Evolutionary conservation across 768 basidiomycete genomes (phyloP).

Genomic region (Boletellus emodensis): DNA sequence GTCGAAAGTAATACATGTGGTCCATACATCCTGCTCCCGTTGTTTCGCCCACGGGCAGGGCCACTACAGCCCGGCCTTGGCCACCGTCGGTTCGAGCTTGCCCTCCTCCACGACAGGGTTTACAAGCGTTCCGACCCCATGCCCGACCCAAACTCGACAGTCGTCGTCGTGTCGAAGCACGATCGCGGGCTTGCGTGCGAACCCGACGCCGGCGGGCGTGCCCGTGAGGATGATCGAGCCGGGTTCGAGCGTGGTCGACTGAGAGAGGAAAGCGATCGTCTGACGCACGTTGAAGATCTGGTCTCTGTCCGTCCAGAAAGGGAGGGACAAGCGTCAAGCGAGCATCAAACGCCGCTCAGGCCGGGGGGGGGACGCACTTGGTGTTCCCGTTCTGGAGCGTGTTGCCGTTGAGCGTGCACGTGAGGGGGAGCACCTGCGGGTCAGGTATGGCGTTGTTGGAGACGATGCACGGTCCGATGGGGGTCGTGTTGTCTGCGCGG

Average conservation of each 20-base stretch:
- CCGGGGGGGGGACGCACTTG: conserved; percentile 38
- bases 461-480: conserved; percentile 80
- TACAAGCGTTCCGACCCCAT: conserved; percentile 74
- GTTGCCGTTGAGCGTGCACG: conserved; percentile 61
- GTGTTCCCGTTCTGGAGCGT: conserved; percentile 74
- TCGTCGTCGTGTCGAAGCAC: conserved; percentile 74
- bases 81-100: conserved; percentile 10
- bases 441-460: conserved; percentile 59
- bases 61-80: conserved; percentile 46
- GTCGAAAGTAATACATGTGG: background rate
- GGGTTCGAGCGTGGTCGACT: conserved; percentile 77
- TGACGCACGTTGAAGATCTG: conserved; percentile 79
- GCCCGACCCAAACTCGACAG: conserved; percentile 62
- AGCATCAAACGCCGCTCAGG: background rate
- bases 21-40: too few relatives aligned
- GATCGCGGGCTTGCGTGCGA: conserved; percentile 63
- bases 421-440: conserved; percentile 61
- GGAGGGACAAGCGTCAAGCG: too few relatives aligned
- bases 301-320: conserved; percentile 42
- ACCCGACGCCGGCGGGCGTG: conserved; percentile 80
- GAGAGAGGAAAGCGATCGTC: conserved; percentile 77
- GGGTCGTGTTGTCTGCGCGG: conserved; percentile 40
- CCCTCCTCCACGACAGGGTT: conserved; percentile 76
- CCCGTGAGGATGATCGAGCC: conserved; percentile 83
- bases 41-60: too few relatives aligned